A percentile compares a stretch with the other conserved stretches of the same genome.
phyloP scores from a whole-genome alignment of 2,329 filamentous ascomycete species.

The Corinectria fuckeliana region DNA sequence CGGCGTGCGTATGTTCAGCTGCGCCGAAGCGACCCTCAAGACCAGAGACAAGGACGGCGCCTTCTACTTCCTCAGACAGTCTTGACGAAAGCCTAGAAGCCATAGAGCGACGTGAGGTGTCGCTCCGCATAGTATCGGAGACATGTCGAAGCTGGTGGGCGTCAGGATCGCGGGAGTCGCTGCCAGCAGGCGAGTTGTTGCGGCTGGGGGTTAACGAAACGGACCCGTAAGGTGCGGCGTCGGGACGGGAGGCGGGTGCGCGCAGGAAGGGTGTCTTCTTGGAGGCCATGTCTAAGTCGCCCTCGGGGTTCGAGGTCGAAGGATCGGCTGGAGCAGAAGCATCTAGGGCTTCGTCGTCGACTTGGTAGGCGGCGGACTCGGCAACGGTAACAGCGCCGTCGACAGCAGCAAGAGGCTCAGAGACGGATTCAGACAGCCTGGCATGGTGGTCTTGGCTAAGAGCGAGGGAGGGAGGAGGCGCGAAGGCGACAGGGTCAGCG shows the following conservation, averaged over 20 bases:
- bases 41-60: conserved; percentile 58
- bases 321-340: conserved; percentile 33
- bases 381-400: conserved; percentile 9
- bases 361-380: conserved; percentile 6
- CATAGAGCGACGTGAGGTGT: conserved; percentile 42
- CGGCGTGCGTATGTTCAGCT: conserved; percentile 55
- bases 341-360: conserved; percentile 32
- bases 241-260: conserved; percentile 37
- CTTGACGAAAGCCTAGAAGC: conserved; percentile 44
- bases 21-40: conserved; percentile 61
- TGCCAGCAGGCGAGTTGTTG: conserved; percentile 45
- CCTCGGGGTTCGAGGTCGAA: conserved; percentile 23
- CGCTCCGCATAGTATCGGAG: conserved; percentile 43
- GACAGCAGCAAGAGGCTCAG: conserved; percentile 12
- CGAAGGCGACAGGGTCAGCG: conserved; percentile 18
- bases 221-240: conserved; percentile 48
- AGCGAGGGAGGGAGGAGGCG: conserved; percentile 17
- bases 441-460: conserved; percentile 22
- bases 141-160: conserved; percentile 44
- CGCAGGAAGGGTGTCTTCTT: conserved; percentile 47
- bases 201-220: conserved; percentile 45
- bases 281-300: conserved; percentile 42
- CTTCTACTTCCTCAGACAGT: conserved; percentile 58
- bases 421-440: conserved; percentile 12
- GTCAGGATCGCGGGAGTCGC: conserved; percentile 41